Evolutionary conservation across 129 eudicot genomes (phyloP), one percentile per base, ranked within the genome.

Genomic region (Flaveria trinervia): DNA sequence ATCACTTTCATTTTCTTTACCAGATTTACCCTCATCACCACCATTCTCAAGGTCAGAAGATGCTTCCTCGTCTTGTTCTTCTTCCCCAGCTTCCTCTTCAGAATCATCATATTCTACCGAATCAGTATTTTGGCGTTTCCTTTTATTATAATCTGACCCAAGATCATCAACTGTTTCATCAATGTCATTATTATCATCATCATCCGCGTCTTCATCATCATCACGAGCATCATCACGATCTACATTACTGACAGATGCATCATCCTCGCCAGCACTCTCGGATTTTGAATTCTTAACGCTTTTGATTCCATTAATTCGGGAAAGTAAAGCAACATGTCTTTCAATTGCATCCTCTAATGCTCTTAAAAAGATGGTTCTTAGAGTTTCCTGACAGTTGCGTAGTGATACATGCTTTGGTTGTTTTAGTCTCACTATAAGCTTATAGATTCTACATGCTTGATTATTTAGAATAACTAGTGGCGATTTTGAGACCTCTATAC

Each of bases 311-410:
- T 77, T 89, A 56, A 95, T 86, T 80, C 80, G 80, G 5, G 85
- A 75, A 54, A 95, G 81, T 74, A 91, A 84, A 17, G 18, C 71
- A 68, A 95, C 28, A 49, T 95, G 96, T 39, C 76, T 80, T 71
- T 95, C 88, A 52, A 95, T 86, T 17, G 97, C 90, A 45, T 89
- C 94, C 79, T 95, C 97, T 70, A 95, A 64, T 50, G 82, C 90
- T 76, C 88, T 85, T 12, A 91, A 20, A 65, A 82, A 95, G 14
- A 51, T 28, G 70, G 64, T 56, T 70, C 79, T 65, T 3, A 95
- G 89, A 33, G 92, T 86, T 55, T 78, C 81, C 33, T 86, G 84
- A 61, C 80, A 83, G 78, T 91, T 86, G 7, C 80, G 79, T 20
- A 80, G 7, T 12, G 99, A 82, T 25, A 91, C 86, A 33, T 83